Evolutionary conservation across 345 rosid species (phyloP).

Genomic region (Capsella bursapastoris): DNA sequence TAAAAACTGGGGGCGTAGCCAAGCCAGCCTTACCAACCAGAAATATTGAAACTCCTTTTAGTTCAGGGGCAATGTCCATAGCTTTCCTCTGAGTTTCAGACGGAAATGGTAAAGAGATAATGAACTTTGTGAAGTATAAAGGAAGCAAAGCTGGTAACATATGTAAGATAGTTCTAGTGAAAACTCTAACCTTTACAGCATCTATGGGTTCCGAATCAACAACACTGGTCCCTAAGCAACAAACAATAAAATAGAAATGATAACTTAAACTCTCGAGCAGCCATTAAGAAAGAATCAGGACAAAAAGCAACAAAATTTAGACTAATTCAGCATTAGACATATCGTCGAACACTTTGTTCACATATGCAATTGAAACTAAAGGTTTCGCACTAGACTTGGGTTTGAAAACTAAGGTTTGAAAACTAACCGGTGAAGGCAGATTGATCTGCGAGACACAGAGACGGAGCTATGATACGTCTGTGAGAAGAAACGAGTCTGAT

Average conservation of each 20-base stretch:
- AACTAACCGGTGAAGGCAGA: constrained; percentile 46
- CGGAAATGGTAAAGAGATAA: constrained; percentile 25
- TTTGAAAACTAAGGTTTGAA: neutral
- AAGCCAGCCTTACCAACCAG: constrained; percentile 67
- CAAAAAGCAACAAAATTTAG: neutral
- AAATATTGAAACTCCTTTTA: constrained; percentile 84
- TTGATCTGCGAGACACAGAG: constrained; percentile 46
- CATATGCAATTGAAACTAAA: neutral
- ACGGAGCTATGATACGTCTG: constrained; percentile 22
- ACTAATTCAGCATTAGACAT: constrained; percentile 22
- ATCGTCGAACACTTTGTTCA: constrained; percentile 35
- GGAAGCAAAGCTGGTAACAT: constrained; percentile 16
- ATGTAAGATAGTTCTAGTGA: neutral
- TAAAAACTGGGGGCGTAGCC: constrained; percentile 1
- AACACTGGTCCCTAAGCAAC: constrained; percentile 38
- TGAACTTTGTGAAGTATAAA: constrained; percentile 7
- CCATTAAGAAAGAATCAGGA: constrained; percentile 1
- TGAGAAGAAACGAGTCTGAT: constrained; percentile 27
- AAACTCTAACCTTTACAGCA: constrained; percentile 52
- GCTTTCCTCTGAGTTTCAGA: constrained; percentile 64
- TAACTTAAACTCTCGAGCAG: neutral
- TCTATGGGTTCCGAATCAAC: constrained; percentile 43
- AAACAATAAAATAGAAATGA: constrained; percentile 11
- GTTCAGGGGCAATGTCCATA: constrained; percentile 56
- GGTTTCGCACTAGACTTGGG: neutral